phyloP scores from a whole-genome alignment of 805 yeast species.

The Metschnikowia lachancei region DNA sequence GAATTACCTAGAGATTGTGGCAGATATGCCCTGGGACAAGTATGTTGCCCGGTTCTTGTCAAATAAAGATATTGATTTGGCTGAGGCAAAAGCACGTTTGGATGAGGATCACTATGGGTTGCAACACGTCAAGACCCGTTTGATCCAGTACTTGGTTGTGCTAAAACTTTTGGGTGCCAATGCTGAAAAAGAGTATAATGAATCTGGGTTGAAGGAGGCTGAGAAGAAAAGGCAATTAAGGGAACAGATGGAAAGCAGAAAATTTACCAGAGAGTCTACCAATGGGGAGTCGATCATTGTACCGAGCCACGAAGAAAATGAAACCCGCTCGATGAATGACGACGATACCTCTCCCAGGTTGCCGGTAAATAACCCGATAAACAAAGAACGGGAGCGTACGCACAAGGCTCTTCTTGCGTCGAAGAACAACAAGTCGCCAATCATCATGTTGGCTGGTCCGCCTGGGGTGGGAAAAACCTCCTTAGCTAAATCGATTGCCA shows the following conservation, averaged over 20 bases:
- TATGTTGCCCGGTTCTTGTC: slow-evolving; percentile 30
- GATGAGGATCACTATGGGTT: slow-evolving; percentile 81
- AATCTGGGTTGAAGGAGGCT: slow-evolving; percentile 8
- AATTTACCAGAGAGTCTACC: slow-evolving; percentile 20
- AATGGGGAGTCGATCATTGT: slow-evolving; percentile 30
- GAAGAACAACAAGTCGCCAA: slow-evolving; percentile 58
- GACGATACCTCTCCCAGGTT: slow-evolving; percentile 18
- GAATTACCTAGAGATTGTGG: slow-evolving; percentile 60
- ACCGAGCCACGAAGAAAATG: slow-evolving; percentile 40
- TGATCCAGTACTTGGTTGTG: slow-evolving; percentile 78
- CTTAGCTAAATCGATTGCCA: slow-evolving; percentile 77
- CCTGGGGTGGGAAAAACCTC: slow-evolving; percentile 95
- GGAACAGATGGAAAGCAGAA: slow-evolving; percentile 15
- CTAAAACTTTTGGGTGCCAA: slow-evolving; percentile 53
- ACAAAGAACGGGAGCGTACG: slow-evolving; percentile 3
- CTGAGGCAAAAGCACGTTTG: slow-evolving; percentile 51
- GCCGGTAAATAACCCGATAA: not conserved
- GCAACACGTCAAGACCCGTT: slow-evolving; percentile 66
- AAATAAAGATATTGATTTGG: slow-evolving; percentile 50
- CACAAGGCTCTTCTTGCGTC: slow-evolving; percentile 23
- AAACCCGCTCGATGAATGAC: slow-evolving; percentile 27
- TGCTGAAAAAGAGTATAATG: slow-evolving; percentile 28
- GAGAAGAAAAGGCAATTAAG: slow-evolving; percentile 8
- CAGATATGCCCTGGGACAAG: slow-evolving; percentile 62
- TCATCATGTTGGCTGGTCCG: slow-evolving; percentile 80